These are phyloP conservation scores for Oryza officinalis DNA, from an alignment of 176 grass and related monocot species.

Conservation along the genomic window DNA sequence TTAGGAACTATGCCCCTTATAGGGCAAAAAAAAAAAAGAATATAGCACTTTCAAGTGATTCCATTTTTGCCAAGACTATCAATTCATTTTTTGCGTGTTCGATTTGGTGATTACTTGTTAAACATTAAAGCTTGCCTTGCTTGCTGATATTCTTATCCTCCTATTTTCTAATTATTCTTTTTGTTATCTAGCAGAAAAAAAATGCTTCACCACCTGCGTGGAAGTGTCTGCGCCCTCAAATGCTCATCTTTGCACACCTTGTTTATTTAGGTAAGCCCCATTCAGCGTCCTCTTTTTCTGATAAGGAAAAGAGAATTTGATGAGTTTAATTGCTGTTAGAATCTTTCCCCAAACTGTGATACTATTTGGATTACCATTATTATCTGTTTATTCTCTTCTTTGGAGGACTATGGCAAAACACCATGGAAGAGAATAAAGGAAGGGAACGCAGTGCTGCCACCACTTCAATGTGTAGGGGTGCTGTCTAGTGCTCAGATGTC, in stretches of 20 bases:
- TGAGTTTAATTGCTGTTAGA: constrained; percentile 47
- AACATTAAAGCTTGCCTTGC: constrained; percentile 14
- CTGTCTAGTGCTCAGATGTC: constrained; percentile 45
- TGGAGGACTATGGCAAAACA: constrained; percentile 28
- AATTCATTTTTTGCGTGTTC: constrained; percentile 33
- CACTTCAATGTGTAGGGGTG: constrained; percentile 39
- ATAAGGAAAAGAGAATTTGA: constrained; percentile 43
- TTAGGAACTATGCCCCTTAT: constrained; percentile 24
- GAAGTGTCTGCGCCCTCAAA: constrained; percentile 33
- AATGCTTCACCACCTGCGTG: constrained; percentile 16
- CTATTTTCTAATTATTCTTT: constrained; percentile 14
- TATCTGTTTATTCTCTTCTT: constrained; percentile 49
- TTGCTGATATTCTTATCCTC: constrained; percentile 43
- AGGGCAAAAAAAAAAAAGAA: constrained; percentile 31
- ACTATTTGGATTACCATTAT: constrained; percentile 40
- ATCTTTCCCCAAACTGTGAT: constrained; percentile 44
- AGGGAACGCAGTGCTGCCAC: constrained; percentile 36
- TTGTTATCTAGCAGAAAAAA: constrained; percentile 30
- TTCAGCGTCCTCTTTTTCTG: constrained; percentile 38
- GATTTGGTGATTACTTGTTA: constrained; percentile 40
- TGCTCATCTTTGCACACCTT: constrained; percentile 22
- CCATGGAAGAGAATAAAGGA: constrained; percentile 54
- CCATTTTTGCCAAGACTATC: constrained; percentile 8
- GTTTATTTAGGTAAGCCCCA: constrained; percentile 30
- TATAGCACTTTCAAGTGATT: constrained; percentile 35